Evolutionary conservation across 345 rosid species (phyloP).

Genomic region (Pelargonium nanum): DNA sequence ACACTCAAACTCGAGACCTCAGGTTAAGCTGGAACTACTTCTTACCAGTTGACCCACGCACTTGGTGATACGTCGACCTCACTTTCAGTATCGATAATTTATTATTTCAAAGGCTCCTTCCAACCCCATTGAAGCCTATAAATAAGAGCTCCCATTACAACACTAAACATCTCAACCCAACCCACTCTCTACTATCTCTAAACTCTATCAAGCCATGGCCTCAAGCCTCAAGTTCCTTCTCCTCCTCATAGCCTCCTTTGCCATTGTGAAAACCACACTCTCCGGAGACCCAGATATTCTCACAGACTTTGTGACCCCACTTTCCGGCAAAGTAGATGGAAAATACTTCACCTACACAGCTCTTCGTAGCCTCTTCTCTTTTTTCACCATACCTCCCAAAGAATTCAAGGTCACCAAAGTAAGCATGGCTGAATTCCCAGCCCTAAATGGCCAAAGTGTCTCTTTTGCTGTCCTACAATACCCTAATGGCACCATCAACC

Average conservation of each 20-base stretch:
- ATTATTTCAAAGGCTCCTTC: no score
- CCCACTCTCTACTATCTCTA: no score
- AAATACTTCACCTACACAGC: no score
- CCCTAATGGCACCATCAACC: constrained; percentile 16
- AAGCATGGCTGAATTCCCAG: constrained; percentile 23
- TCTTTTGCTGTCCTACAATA: constrained; percentile 25
- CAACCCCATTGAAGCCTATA: no score
- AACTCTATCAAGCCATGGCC: no score
- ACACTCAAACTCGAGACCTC: no score
- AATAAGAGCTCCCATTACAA: no score
- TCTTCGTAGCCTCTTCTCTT: constrained; percentile 30
- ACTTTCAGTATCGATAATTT: no score
- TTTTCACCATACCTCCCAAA: constrained; percentile 12
- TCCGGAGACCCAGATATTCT: constrained; percentile 31
- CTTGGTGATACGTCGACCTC: no score
- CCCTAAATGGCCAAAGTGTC: constrained; percentile 31
- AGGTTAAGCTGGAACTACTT: no score
- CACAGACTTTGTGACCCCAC: constrained; percentile 22
- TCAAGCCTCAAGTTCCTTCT: constrained; percentile 7
- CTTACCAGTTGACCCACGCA: no score
- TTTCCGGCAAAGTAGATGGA: constrained; percentile 12
- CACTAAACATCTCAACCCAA: no score
- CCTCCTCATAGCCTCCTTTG: constrained; percentile 13
- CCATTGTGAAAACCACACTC: constrained; percentile 1
- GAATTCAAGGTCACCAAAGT: constrained; percentile 19